Evolutionary conservation across 75 land plant species (phyloP), one percentile per base, ranked within the genome.

Genomic region (Larix kaempferi): DNA sequence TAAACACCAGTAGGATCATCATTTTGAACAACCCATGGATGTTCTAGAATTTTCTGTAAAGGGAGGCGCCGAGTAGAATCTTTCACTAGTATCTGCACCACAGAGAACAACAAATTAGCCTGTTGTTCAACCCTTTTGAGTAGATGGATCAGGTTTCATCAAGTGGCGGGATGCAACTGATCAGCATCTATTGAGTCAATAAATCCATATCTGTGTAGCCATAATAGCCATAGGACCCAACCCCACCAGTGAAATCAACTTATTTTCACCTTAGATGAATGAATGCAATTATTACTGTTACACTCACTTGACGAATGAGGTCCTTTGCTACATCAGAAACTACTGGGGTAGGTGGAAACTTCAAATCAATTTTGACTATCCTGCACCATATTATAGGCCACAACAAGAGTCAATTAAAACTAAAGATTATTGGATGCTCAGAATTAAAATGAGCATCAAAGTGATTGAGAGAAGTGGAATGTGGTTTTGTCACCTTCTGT

Each of bases 21-120:
- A 78, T 83, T 85, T 22, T 81, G 64, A 4, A 75, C 73, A 15
- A 83, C 83, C 87, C 86, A 85, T 49, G 86, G 85, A 79, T 85
- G 87, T 39, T 33, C 39, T 17, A 85, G 74, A 49, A 85, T 58
- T 59, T 79, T 57, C 25, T 76, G 66, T 17, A 85, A 73, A 57
- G 87, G 86, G 23, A 85, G 77, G 8, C 87, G 57, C 73, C 75
- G 74, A 21, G 86, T 57, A 8, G 87, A 83, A 25, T 85, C 75
- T 67, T 85, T 83, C 57, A 83, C 79, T 63, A 85, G 33, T 27
- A 85, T 62, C 87, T 85, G 81, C 73, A 82, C 17, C 15, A 65
- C 69, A 78, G 13, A 72, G 26, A 7, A 72, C 11, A 22, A 15
- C 57, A 55, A 37, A 35, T 26, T 33, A 56, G 41, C 29, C 12